These are phyloP conservation scores for Gilbertella persicaria DNA, from an alignment of 371 early-diverging fungal species.

Conservation along the genomic window DNA sequence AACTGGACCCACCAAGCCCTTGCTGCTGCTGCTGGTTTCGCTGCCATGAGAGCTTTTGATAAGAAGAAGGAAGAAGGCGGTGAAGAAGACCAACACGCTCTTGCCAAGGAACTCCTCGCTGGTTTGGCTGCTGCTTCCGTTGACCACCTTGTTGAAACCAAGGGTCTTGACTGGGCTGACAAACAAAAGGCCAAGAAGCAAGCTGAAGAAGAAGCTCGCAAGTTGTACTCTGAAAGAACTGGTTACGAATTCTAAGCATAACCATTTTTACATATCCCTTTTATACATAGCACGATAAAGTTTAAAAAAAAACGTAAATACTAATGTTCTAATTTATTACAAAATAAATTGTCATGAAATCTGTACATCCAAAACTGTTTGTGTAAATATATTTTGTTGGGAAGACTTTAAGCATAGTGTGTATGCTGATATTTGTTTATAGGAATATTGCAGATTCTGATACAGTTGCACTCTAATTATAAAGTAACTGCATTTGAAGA, in stretches of 20 bases:
- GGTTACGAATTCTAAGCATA: conserved; percentile 24
- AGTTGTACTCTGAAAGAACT: conserved; percentile 33
- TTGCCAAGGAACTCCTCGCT: conserved; percentile 50
- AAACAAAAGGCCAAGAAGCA: conserved; percentile 44
- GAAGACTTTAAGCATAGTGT: no score
- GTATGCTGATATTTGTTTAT: no score
- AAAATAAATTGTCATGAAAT: no score
- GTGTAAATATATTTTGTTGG: no score
- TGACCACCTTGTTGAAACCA: conserved; percentile 32
- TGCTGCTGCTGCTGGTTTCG: conserved; percentile 52
- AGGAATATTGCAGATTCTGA: no score
- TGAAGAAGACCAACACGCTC: conserved; percentile 26
- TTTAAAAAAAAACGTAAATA: not conserved
- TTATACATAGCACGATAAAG: not conserved
- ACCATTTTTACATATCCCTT: not conserved
- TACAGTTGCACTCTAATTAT: no score
- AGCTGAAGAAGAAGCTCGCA: conserved; percentile 46
- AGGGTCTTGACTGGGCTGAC: conserved; percentile 50
- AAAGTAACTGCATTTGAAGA: no score
- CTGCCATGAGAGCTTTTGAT: conserved; percentile 43
- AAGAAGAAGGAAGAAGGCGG: conserved; percentile 25
- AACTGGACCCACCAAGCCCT: conserved; percentile 47
- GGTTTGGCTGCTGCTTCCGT: conserved; percentile 40
- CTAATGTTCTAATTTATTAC: no score
- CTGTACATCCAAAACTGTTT: no score